phyloP scores from a whole-genome alignment of 106 monocot species.

The Dendrobium catenatum region DNA sequence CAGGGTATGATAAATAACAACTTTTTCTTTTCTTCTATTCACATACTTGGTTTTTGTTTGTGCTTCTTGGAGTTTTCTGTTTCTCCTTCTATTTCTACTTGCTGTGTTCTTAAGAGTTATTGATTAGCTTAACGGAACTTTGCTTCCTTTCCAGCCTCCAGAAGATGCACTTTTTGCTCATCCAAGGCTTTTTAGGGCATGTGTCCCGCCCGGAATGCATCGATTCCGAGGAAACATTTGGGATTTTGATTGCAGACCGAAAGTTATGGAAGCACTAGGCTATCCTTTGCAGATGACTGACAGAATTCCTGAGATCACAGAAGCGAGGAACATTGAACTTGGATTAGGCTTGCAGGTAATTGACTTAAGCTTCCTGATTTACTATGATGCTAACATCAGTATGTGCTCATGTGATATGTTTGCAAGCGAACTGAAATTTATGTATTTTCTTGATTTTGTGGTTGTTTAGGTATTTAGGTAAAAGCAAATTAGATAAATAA shows the following conservation, averaged over 20 bases:
- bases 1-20: slow-evolving; percentile 31
- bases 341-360: slow-evolving; percentile 96
- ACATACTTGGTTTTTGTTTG: background rate
- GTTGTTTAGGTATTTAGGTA: background rate
- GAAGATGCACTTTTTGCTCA: slow-evolving; percentile 92
- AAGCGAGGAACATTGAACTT: slow-evolving; percentile 94
- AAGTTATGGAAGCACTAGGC: slow-evolving; percentile 62
- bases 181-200: slow-evolving; percentile 94
- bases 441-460: background rate
- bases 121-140: background rate
- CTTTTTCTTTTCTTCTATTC: background rate
- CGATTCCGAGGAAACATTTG: slow-evolving; percentile 91
- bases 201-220: slow-evolving; percentile 99
- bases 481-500: background rate
- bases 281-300: slow-evolving; percentile 79
- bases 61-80: too few species aligned
- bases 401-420: background rate
- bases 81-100: background rate
- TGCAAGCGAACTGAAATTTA: background rate
- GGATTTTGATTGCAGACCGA: slow-evolving; percentile 85
- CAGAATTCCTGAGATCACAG: slow-evolving; percentile 88
- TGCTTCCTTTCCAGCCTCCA: slow-evolving; percentile 62
- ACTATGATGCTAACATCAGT: background rate
- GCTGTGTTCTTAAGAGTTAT: background rate
- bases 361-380: background rate